Evolutionary conservation across 208 protist species (phyloP).

Genomic region (Trypanosoma caninum): DNA sequence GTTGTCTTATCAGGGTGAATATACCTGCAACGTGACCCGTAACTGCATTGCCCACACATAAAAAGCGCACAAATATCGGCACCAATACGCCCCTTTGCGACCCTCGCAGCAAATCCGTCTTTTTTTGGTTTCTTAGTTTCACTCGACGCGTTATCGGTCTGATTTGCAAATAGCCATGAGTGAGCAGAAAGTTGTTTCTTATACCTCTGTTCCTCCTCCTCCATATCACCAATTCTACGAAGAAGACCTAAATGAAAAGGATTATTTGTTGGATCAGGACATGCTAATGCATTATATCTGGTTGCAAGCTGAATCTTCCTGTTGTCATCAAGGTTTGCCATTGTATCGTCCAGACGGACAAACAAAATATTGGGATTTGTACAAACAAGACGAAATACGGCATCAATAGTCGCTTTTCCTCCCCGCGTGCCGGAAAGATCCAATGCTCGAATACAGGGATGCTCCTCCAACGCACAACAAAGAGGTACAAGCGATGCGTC

Average conservation of each 20-base stretch:
- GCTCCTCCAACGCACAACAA: conserved; percentile 51
- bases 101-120: conserved; percentile 16
- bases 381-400: conserved; percentile 64
- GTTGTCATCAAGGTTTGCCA: conserved; percentile 41
- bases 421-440: conserved; percentile 73
- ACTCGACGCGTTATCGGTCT: not conserved
- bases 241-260: conserved; percentile 76
- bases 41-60: conserved; percentile 26
- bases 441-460: conserved; percentile 56
- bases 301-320: conserved; percentile 58
- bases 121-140: conserved; percentile 19
- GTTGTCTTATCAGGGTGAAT: conserved; percentile 32
- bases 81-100: conserved; percentile 17
- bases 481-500: conserved; percentile 75
- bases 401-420: conserved; percentile 50
- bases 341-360: conserved; percentile 61
- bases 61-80: conserved; percentile 36
- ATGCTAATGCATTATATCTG: conserved; percentile 62
- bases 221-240: conserved; percentile 64
- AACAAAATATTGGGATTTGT: conserved; percentile 78
- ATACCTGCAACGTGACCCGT: conserved; percentile 35
- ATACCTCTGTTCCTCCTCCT: conserved; percentile 67
- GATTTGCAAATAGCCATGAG: conserved; percentile 47
- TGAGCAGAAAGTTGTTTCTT: conserved; percentile 50
- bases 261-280: conserved; percentile 71